Percentiles rank a stretch among this genome's conserved stretches.
phyloP scores from a whole-genome alignment of 768 basidiomycete genomes.

The Cystofilobasidium macerans region DNA sequence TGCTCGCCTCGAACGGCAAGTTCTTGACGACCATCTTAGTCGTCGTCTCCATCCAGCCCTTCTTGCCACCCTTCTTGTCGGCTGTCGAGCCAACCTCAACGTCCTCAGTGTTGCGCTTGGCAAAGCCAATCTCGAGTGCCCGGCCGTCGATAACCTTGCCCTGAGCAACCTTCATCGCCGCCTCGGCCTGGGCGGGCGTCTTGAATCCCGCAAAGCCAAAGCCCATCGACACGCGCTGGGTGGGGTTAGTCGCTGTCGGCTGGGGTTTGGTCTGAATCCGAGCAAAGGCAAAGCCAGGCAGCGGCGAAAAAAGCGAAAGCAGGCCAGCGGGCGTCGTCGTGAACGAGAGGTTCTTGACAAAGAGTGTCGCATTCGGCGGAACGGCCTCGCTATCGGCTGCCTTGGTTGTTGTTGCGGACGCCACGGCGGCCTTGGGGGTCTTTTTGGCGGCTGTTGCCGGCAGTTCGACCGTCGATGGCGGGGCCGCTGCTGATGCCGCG shows the following conservation, averaged over 20 bases:
- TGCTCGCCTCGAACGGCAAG: slow-evolving; percentile 88
- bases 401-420: slow-evolving; percentile 5
- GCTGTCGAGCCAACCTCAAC: slow-evolving; percentile 33
- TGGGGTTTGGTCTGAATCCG: slow-evolving; percentile 85
- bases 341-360: slow-evolving; percentile 92
- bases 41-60: slow-evolving; percentile 43
- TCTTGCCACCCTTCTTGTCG: slow-evolving; percentile 40
- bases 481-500: neutral
- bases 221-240: slow-evolving; percentile 71
- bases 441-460: neutral
- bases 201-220: slow-evolving; percentile 93
- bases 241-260: slow-evolving; percentile 50
- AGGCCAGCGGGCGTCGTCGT: slow-evolving; percentile 70
- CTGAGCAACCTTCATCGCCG: slow-evolving; percentile 64
- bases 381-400: slow-evolving; percentile 28
- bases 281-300: slow-evolving; percentile 74
- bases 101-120: slow-evolving; percentile 63
- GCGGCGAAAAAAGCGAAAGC: slow-evolving; percentile 53
- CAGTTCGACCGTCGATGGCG: neutral
- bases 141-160: slow-evolving; percentile 81
- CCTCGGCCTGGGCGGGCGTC: slow-evolving; percentile 58
- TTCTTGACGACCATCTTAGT: slow-evolving; percentile 99
- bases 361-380: slow-evolving; percentile 69
- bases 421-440: slow-evolving; percentile 25
- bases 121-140: slow-evolving; percentile 68